Evolutionary conservation across 2,329 filamentous ascomycete genomes (phyloP).

Genomic region (Colletotrichum navitas): DNA sequence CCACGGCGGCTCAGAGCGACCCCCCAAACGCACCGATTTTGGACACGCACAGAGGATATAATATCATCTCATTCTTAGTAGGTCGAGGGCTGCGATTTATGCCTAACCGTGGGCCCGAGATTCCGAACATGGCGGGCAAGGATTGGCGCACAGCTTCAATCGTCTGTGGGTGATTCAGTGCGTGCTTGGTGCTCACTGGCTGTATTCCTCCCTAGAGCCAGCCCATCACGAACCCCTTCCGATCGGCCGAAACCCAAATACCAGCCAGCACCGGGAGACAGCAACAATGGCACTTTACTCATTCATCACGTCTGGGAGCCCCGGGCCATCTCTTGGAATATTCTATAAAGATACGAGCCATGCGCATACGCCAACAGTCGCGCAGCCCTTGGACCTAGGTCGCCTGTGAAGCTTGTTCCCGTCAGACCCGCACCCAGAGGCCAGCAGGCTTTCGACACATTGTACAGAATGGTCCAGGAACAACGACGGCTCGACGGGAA

Average conservation of each 20-base stretch:
- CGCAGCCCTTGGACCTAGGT: conserved; percentile 32
- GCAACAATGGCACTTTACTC: conserved; percentile 19
- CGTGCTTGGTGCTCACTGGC: conserved; percentile 28
- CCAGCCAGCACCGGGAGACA: conserved; percentile 23
- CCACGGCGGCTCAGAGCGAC: background rate
- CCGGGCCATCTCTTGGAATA: conserved; percentile 12
- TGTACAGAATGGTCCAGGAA: conserved; percentile 5
- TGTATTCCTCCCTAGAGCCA: conserved; percentile 1
- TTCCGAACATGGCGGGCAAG: conserved; percentile 34
- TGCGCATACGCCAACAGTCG: conserved; percentile 1
- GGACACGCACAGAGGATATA: conserved; percentile 19
- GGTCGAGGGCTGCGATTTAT: conserved; percentile 24
- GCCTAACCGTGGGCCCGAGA: conserved; percentile 32
- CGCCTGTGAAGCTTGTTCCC: conserved; percentile 14
- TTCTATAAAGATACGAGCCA: conserved; percentile 7
- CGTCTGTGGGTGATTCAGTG: conserved; percentile 35
- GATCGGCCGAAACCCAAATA: conserved; percentile 30
- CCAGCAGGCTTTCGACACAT: conserved; percentile 21
- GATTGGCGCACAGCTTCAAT: conserved; percentile 39
- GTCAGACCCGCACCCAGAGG: conserved; percentile 18
- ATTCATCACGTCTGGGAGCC: conserved; percentile 11
- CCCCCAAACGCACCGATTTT: conserved; percentile 8
- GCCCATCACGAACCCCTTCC: conserved; percentile 18
- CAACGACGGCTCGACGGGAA: conserved; percentile 33
- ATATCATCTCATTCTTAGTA: conserved; percentile 20